Percentiles rank a stretch among this genome's conserved stretches.
Conservation (phyloP, 371 early-diverging fungal species). For the Mortierella sp. region DNA sequence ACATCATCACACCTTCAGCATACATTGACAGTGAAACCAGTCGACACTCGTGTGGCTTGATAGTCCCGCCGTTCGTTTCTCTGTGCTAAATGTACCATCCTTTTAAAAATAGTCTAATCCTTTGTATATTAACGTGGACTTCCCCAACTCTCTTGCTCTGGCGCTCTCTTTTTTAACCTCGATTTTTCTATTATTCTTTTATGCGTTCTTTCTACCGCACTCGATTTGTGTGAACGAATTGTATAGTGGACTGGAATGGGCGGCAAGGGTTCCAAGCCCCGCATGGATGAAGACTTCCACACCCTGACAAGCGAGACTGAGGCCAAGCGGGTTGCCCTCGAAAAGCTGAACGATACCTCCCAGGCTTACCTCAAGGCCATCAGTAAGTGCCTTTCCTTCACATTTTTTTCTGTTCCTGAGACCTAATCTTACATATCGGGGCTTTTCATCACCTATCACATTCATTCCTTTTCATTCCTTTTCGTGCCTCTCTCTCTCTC, state of each 20-base stretch:
- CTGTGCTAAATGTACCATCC: neutral
- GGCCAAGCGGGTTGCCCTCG: conserved; percentile 49
- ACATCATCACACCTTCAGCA: neutral
- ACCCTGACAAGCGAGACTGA: conserved; percentile 50
- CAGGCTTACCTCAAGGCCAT: conserved; percentile 58
- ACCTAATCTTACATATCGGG: neutral
- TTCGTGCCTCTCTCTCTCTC: neutral
- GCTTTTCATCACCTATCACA: neutral
- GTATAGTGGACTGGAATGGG: conserved; percentile 58
- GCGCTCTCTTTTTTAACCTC: neutral
- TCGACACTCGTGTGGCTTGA: neutral
- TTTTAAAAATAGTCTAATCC: conserved; percentile 10
- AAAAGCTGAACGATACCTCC: conserved; percentile 38
- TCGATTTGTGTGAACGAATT: neutral
- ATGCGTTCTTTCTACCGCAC: neutral
- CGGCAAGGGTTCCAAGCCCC: conserved; percentile 39
- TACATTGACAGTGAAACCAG: neutral
- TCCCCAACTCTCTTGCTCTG: conserved; percentile 8
- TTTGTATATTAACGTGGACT: conserved; percentile 1
- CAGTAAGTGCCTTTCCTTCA: conserved; percentile 31
- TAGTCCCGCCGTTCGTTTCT: neutral
- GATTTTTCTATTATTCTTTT: neutral
- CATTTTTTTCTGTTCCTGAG: neutral
- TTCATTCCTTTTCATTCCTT: neutral
- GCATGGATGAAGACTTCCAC: conserved; percentile 57